Evolutionary conservation across 2,329 filamentous ascomycete species (phyloP), one percentile per base, ranked within the genome.

Genomic region (Corniculantispora saksenae): DNA sequence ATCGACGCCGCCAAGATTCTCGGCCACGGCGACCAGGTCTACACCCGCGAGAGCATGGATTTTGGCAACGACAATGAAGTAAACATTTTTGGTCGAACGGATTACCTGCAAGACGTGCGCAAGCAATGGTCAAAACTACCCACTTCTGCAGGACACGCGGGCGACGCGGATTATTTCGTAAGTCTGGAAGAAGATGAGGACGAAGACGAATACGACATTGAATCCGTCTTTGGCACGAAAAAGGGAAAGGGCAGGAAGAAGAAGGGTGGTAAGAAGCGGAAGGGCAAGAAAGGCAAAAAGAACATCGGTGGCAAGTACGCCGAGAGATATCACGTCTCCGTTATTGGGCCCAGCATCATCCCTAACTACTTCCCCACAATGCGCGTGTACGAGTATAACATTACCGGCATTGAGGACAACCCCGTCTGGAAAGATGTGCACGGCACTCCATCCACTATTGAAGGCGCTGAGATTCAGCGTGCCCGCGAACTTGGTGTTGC

Each of bases 331-430:
- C 90, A 93, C 61, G 77, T 97, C 7, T 89, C 91, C 0, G 81
- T 95, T 29, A 89, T 98, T 64, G 87, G 90, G 55, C 92, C 94
- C 0, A 98, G 94, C 73, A 82, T 99, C 45, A 92, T 98, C 10
- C 95, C 94, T 8, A 97, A 95, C 73, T 97, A 93, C 77, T 95
- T 94, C 69, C 95, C 94, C 0, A 93, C 91, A 0, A 78, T 97
- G 38, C 87, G 94, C n/a, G 85, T 99, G n/a, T 83, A 94, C 69
- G 92, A 97, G 73, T 99, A 98, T 82, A 98, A 99, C 75, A 92
- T 92, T 63, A 91, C 83, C 0, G 92, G 93, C 0, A 75, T 97
- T 3, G 90, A 93, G 68, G 72, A 86, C 61, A 70, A 75, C 0
- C 72, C 79, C 1, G 76, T 81, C 1, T 87, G 85, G 84, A 68